These are phyloP conservation scores for Umbelopsis sp. DNA, from an alignment of 371 early-diverging fungal genomes.

Conservation along the genomic window DNA sequence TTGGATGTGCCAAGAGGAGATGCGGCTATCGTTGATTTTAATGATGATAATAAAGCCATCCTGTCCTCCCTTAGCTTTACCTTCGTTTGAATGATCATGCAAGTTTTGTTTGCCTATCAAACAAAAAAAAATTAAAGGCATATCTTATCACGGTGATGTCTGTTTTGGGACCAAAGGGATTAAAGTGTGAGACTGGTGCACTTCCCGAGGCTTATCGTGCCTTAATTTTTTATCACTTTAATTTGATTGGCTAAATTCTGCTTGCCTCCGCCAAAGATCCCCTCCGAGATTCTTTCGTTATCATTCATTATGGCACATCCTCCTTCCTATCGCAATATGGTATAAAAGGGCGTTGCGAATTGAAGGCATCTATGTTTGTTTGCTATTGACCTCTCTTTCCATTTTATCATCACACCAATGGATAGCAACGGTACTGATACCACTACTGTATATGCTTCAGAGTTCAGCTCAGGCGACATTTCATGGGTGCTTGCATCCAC, in stretches of 20 bases:
- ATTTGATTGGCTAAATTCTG: constrained; percentile 16
- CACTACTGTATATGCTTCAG: background rate
- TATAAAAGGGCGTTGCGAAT: background rate
- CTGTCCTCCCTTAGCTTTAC: background rate
- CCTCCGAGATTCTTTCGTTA: constrained; percentile 14
- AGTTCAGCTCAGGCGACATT: constrained; percentile 10
- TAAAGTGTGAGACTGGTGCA: background rate
- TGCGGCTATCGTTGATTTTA: background rate
- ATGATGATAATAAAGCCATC: background rate
- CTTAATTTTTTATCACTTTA: constrained; percentile 21
- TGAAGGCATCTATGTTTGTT: background rate
- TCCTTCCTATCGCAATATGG: background rate
- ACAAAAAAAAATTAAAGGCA: background rate
- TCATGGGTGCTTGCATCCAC: constrained; percentile 35
- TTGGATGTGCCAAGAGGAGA: background rate
- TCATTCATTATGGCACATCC: background rate
- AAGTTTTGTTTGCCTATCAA: constrained; percentile 11
- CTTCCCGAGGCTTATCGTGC: constrained; percentile 20
- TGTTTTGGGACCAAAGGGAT: constrained; percentile 4
- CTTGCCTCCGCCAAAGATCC: background rate
- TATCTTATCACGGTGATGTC: constrained; percentile 14
- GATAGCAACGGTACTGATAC: background rate
- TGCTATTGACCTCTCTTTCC: background rate
- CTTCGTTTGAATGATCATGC: background rate
- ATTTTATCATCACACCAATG: background rate